Evolutionary conservation across 2,329 filamentous ascomycete genomes (phyloP).

Genomic region (Aspergillus calidoustus): DNA sequence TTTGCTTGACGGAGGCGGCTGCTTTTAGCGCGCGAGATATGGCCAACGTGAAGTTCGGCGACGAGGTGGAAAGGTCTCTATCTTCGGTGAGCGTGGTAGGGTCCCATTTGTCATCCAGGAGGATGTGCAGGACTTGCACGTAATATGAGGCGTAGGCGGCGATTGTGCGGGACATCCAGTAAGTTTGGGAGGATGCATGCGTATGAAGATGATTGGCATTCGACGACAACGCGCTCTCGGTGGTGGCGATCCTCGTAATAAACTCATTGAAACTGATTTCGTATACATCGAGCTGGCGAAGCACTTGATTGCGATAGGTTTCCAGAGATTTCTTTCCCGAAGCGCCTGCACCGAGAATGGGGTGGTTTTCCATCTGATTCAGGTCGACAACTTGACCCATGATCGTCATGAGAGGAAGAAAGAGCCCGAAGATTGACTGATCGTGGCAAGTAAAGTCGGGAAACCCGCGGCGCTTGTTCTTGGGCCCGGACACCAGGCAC

Average conservation of each 20-base stretch:
- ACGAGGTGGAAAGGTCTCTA: conserved; percentile 91
- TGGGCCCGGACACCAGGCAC: conserved; percentile 37
- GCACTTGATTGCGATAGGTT: conserved; percentile 76
- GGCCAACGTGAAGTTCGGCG: conserved; percentile 82
- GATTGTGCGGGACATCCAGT: conserved; percentile 76
- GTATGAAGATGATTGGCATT: conserved; percentile 61
- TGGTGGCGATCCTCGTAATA: conserved; percentile 30
- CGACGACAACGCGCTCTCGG: conserved; percentile 46
- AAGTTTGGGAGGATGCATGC: conserved; percentile 34
- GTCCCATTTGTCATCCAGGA: conserved; percentile 94
- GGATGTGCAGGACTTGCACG: conserved; percentile 89
- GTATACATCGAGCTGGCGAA: conserved; percentile 77
- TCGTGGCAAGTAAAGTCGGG: conserved; percentile 82
- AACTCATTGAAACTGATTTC: conserved; percentile 69
- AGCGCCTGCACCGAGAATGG: conserved; percentile 76
- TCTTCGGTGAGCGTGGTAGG: conserved; percentile 88
- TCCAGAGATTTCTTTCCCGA: conserved; percentile 78
- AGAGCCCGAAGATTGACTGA: conserved; percentile 89
- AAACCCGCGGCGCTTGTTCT: conserved; percentile 62
- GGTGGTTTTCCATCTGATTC: conserved; percentile 85
- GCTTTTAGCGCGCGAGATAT: conserved; percentile 88
- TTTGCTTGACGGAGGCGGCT: conserved; percentile 82
- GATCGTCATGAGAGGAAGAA: conserved; percentile 90
- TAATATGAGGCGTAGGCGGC: conserved; percentile 88
- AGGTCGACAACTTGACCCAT: conserved; percentile 88